Evolutionary conservation across 2,329 filamentous ascomycete genomes (phyloP), one percentile per base, ranked within the genome.

Genomic region (Exophiala sp.): DNA sequence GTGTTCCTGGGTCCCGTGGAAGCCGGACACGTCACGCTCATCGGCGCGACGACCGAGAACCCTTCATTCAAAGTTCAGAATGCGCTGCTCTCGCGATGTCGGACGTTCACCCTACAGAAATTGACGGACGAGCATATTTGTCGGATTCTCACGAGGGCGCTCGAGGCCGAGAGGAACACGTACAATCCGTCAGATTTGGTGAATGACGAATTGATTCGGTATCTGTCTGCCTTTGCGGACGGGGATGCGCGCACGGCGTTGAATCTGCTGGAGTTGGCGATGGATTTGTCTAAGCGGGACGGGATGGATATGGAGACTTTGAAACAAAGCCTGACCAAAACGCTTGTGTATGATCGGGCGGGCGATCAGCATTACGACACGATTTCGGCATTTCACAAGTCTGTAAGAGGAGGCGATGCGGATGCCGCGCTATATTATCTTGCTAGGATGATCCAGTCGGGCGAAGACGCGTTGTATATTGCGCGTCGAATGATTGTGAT

Each of bases 331-430:
- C 78, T 99, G 8, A 97, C 92, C 2, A 91, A 91, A 68, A 97
- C 92, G 0, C 78, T 97, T 1, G 91, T 97, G 11, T 97, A 97
- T 72, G 94, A 99, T 71, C 85, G 94, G 50, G 89, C 88, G 0
- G 92, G 94, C 48, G 94, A 99, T 71, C 90, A 96, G 69, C 94
- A 97, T 73, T 99, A 97, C 75, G 92, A 99, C 68, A 94, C 89
- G 49, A 97, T 99, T 65, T 95, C 89, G 1, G 94, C 94, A 29
- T 94, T 97, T 65, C 94, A 97, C 79, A 99, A 99, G 66, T 91
- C 91, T 2, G 86, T 97, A 8, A 87, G 94, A 42, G 94, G 94
- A 38, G 87, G 84, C 51, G 86, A 96, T 65, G 72, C 92, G 0
- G 88, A 97, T 69, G 94, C 92, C 0, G 82, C 92, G 0, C 79